Evolutionary conservation across 192 early-diverging fungal genomes (phyloP).

Genomic region (Backusella australiensis): DNA sequence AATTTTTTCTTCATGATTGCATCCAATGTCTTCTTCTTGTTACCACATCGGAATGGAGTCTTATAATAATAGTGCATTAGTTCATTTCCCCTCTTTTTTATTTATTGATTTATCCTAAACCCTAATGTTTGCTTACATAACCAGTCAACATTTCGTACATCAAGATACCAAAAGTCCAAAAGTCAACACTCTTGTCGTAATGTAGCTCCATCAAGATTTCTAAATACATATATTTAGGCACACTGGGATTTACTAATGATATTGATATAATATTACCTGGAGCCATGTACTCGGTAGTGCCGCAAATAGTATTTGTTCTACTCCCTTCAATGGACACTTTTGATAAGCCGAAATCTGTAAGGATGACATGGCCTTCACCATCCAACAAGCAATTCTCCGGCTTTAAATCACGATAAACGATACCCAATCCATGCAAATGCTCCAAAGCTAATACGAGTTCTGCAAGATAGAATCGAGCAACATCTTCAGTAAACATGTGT

Average conservation of each 20-base stretch:
- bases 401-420: slow-evolving; percentile 87
- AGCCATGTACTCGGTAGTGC: slow-evolving; percentile 79
- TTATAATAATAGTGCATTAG: neutral
- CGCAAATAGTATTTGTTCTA: slow-evolving; percentile 64
- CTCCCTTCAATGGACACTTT: slow-evolving; percentile 69
- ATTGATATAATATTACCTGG: slow-evolving; percentile 38
- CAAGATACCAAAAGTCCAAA: slow-evolving; percentile 90
- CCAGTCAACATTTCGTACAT: slow-evolving; percentile 93
- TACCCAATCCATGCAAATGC: slow-evolving; percentile 84
- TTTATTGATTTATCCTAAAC: neutral
- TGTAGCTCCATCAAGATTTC: slow-evolving; percentile 62
- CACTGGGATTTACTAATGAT: neutral
- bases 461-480: slow-evolving; percentile 82
- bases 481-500: slow-evolving; percentile 75
- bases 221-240: neutral
- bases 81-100: neutral
- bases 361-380: slow-evolving; percentile 74
- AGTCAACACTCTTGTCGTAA: slow-evolving; percentile 82
- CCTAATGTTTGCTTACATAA: slow-evolving; percentile 24
- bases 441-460: slow-evolving; percentile 86
- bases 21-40: slow-evolving; percentile 82
- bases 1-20: slow-evolving; percentile 82
- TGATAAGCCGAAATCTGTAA: slow-evolving; percentile 94
- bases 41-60: slow-evolving; percentile 77
- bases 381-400: slow-evolving; percentile 75